Percentiles rank a stretch among this genome's conserved stretches.
These are phyloP conservation scores for Mycena rebaudengoi DNA, from an alignment of 768 basidiomycete species.

Conservation along the genomic window DNA sequence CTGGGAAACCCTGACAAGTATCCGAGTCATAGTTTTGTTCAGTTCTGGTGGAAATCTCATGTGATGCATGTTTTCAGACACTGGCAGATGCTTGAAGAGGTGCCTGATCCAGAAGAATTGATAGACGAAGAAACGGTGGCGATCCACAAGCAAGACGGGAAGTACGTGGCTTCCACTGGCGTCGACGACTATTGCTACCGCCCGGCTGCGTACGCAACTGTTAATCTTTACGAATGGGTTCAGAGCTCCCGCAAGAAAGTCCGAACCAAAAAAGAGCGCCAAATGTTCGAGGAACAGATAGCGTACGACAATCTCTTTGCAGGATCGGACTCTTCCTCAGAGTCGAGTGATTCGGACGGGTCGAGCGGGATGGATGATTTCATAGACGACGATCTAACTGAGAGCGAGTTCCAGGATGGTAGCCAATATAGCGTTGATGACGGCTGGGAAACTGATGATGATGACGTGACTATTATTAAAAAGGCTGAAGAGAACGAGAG, in stretches of 20 bases:
- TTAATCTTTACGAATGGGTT: not conserved
- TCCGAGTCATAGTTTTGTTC: not conserved
- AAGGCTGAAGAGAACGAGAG: not conserved
- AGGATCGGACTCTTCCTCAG: no score
- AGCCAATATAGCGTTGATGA: not conserved
- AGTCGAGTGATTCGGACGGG: no score
- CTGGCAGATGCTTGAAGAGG: not conserved
- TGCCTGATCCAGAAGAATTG: not conserved
- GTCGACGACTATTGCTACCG: not conserved
- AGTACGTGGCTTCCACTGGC: not conserved
- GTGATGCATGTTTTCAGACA: not conserved
- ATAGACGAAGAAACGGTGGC: not conserved
- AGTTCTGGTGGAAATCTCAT: not conserved
- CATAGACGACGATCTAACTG: no score
- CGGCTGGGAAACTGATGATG: not conserved
- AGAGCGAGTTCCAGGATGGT: not conserved
- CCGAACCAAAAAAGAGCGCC: not conserved
- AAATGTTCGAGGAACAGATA: no score
- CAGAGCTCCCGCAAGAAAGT: not conserved
- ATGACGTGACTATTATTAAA: not conserved
- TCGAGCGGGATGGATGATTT: no score
- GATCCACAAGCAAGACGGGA: not conserved
- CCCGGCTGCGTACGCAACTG: not conserved
- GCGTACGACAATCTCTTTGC: no score
- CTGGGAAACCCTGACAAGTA: not conserved